These are phyloP conservation scores for Vitis hybrid DNA, from an alignment of 177 flowering plant genomes.

Conservation along the genomic window DNA sequence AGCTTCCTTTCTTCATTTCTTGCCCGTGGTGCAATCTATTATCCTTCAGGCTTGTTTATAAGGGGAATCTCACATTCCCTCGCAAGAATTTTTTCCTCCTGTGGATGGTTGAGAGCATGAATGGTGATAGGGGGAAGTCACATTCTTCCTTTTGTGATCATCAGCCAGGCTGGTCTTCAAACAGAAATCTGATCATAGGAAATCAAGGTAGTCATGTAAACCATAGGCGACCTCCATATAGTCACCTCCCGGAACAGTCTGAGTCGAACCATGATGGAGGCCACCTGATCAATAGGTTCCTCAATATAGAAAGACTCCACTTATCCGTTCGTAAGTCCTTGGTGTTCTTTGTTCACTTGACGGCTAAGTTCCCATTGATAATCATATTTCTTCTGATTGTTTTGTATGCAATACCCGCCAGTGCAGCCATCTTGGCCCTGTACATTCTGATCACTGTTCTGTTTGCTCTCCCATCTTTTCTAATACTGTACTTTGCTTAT, in stretches of 20 bases:
- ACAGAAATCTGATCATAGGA: conserved; percentile 4
- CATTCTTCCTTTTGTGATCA: conserved; percentile 17
- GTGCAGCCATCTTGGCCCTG: conserved; percentile 76
- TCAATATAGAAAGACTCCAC: conserved; percentile 41
- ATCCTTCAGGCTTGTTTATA: conserved; percentile 35
- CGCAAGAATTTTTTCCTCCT: conserved; percentile 44
- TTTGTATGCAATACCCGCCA: conserved; percentile 76
- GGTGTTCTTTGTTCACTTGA: conserved; percentile 70
- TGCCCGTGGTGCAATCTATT: conserved; percentile 53
- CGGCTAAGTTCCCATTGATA: conserved; percentile 83
- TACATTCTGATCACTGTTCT: conserved; percentile 69
- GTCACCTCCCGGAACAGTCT: conserved; percentile 9
- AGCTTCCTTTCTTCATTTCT: conserved; percentile 42
- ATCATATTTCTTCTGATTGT: conserved; percentile 67
- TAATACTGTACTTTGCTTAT: conserved; percentile 78
- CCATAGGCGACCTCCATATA: conserved; percentile 6
- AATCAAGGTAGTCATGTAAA: conserved; percentile 10
- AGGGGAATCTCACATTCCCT: conserved; percentile 44
- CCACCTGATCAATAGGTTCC: neutral
- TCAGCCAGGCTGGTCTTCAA: conserved; percentile 11
- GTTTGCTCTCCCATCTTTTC: conserved; percentile 86
- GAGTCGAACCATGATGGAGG: conserved; percentile 6
- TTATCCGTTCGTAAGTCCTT: conserved; percentile 57
- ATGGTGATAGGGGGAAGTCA: conserved; percentile 39
- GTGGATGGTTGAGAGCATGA: conserved; percentile 53